Base-by-base conservation (phyloP, 768 basidiomycete species). In the Pleurotus giganteus region DNA sequence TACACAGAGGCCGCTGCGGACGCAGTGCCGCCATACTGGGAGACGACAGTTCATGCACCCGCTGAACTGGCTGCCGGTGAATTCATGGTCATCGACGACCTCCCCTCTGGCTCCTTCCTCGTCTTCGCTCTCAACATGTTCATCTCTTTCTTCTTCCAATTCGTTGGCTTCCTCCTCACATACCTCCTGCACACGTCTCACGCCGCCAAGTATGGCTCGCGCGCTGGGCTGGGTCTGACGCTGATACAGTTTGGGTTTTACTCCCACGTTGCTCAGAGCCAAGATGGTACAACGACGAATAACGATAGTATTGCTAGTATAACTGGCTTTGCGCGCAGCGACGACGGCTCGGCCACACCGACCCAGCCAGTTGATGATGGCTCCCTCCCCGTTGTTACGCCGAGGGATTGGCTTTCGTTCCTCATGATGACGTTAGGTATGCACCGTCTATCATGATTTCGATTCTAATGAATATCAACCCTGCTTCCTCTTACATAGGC, bases 141-240 rank as follows among this genome's bases (percentile, higher is more conserved):
- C 73, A 85, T 92, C 55, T 95, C 93, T 5, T 89, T 89, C 73
- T 93, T 94, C 73, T 98, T 99, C 87, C 94, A 98, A 72, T 95
- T 98, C 69, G 81, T 96, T 63, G 95, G 92, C 49, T 94, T 91
- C 78, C 70, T 89, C 56, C 81, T 99, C 72, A 97, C 95, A 1
- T 97, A 94, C 63, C 85, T 98, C 61, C 85, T 98, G 2, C 89
- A 91, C 71, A 86, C 86, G 11, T 88, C 94, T 1, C 95, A 98
- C 65, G 93, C 97, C 0, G 91, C 89, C 57, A 95, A 94, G 69
- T 91, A 83, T 65, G 97, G 97, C 47, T 93, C 92, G 13, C 88
- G 93, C 41, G 94, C 93, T 0, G 96, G 96, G 27, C 83, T 99
- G n/a, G 96, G 96, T 15, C 78, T 97, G 61, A 98, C 93, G 0